Percentiles rank a stretch among this genome's conserved stretches.
Evolutionary conservation across 2,329 filamentous ascomycete species (phyloP).

Genomic region (Paecilomyces dactylethromorphus): DNA sequence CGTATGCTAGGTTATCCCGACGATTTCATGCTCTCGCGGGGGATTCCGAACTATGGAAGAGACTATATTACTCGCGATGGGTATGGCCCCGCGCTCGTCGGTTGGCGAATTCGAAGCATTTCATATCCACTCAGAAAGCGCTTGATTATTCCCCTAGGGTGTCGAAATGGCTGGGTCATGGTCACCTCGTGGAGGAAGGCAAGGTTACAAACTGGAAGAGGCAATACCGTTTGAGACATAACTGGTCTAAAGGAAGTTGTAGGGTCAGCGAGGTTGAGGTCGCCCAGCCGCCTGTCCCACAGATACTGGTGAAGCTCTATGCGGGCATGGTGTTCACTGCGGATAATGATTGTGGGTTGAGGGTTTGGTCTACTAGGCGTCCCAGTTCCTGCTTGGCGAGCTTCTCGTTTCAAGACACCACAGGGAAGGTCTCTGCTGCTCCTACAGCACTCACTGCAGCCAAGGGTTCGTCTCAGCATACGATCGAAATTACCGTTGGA

Average conservation of each 20-base stretch:
- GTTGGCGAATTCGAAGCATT: conserved; percentile 59
- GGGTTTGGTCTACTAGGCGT: conserved; percentile 67
- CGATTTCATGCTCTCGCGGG: conserved; percentile 66
- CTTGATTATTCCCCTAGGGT: conserved; percentile 49
- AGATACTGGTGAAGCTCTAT: conserved; percentile 67
- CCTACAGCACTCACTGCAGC: conserved; percentile 50
- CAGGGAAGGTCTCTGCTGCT: conserved; percentile 52
- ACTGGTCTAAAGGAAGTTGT: conserved; percentile 81
- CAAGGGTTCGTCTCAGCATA: conserved; percentile 33
- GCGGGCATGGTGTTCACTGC: conserved; percentile 73
- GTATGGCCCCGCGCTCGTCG: conserved; percentile 73
- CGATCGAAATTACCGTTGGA: conserved; percentile 59
- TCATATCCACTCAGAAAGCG: conserved; percentile 27
- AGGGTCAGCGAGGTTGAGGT: conserved; percentile 71
- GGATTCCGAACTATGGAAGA: conserved; percentile 88
- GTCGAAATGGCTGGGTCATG: conserved; percentile 58
- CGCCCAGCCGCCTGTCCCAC: conserved; percentile 48
- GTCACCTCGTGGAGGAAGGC: conserved; percentile 47
- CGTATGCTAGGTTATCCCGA: conserved; percentile 46
- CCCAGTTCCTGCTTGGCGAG: conserved; percentile 55
- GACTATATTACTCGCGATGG: conserved; percentile 79
- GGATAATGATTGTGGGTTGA: conserved; percentile 61
- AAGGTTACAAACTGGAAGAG: conserved; percentile 70
- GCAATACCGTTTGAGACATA: conserved; percentile 81
- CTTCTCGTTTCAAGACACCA: conserved; percentile 17